phyloP scores from a whole-genome alignment of 2,329 filamentous ascomycete genomes.

The Fusarium illudens region DNA sequence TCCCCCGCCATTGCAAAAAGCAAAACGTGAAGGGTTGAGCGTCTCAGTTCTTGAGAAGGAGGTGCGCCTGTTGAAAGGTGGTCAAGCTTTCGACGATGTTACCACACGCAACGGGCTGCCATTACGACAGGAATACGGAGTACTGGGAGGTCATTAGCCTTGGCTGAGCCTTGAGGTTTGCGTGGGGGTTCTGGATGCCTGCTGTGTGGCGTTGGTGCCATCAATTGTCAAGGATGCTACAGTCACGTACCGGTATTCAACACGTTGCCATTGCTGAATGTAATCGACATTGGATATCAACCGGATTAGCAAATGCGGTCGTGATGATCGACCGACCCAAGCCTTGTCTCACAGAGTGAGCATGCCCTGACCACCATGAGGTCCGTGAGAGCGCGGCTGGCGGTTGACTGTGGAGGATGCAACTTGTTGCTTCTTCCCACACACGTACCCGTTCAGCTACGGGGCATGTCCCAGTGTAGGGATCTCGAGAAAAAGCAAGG shows the following conservation, averaged over 20 bases:
- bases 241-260: constrained; percentile 1
- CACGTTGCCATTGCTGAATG: constrained; percentile 21
- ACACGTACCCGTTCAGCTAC: constrained; percentile 27
- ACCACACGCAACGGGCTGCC: constrained; percentile 16
- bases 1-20: constrained; percentile 35
- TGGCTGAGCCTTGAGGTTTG: constrained; percentile 24
- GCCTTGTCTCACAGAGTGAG: constrained; percentile 35
- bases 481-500: constrained; percentile 32
- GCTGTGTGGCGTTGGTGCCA: background rate
- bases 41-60: constrained; percentile 13
- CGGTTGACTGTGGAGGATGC: constrained; percentile 36
- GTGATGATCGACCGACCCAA: constrained; percentile 41
- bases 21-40: constrained; percentile 18
- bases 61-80: constrained; percentile 7
- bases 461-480: constrained; percentile 17
- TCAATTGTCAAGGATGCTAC: background rate
- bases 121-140: constrained; percentile 11
- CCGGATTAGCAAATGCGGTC: constrained; percentile 20
- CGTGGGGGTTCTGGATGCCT: constrained; percentile 28
- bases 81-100: constrained; percentile 7
- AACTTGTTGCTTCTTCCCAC: constrained; percentile 18
- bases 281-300: constrained; percentile 20
- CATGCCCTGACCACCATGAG: constrained; percentile 34
- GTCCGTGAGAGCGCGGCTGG: constrained; percentile 32
- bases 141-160: constrained; percentile 2